Evolutionary conservation across 1,284 basidiomycete species (phyloP), one percentile per base, ranked within the genome.

Genomic region (Cryptococcus wingfieldii): DNA sequence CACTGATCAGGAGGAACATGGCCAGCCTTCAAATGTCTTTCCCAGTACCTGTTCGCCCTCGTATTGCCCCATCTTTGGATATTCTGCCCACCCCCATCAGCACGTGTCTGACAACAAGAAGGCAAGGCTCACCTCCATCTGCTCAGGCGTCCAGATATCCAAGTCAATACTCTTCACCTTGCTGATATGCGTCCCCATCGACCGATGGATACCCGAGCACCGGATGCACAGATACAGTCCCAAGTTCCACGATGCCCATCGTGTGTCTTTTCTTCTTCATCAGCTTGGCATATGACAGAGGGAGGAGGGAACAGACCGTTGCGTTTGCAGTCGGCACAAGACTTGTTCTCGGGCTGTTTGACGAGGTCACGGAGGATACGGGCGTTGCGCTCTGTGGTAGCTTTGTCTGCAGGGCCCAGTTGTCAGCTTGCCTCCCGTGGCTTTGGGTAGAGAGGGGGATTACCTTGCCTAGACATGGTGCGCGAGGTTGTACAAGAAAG

Each of bases 201-300:
- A 88, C 41, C 96, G 87, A 77, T 98, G 95, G 56, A 98, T 90
- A 37, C 95, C 95, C n/a, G 93, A 97, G 78, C 95, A 98, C 58
- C 95, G 84, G 66, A 98, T 98, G 74, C 95, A 98, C 41, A 97
- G 80, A 72, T 90, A 96, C 3, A 92, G 88, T 34, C 93, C 93
- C 86, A 98, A 77, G 74, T 98, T 98, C 90, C 94, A 97, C 2
- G 92, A 94, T 19, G 95, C 95, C 95, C 95, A 98, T 71, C 95
- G 82, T 39, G 95, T 90, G 80, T 98, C 95, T 95, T 66, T 38
- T 23, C 31, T 34, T 10, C 31, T 34, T 34, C 31, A 10, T 34
- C 31, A 34, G 31, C 31, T 4, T 34, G 6, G 31, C 6, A 10
- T 1, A 34, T 10, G 7, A 34, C 7, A 10, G 31, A 10, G 10